Percentiles rank a stretch among this genome's conserved stretches.
These are phyloP conservation scores for Cytospora mali DNA, from an alignment of 2,329 filamentous ascomycete species.

Conservation along the genomic window DNA sequence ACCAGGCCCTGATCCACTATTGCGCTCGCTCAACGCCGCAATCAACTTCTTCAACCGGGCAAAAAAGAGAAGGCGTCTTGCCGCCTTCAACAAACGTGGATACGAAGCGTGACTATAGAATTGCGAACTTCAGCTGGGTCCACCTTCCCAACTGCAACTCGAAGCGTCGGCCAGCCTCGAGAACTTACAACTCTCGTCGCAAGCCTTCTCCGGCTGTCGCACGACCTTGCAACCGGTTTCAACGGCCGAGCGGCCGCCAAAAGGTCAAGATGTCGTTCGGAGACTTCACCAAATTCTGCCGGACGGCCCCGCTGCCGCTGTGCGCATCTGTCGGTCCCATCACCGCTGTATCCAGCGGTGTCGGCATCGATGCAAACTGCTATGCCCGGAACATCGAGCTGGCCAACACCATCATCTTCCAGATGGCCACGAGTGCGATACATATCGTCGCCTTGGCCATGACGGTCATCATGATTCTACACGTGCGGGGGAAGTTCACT, in stretches of 20 bases:
- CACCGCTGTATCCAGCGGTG: constrained; percentile 65
- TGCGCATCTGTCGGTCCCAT: constrained; percentile 83
- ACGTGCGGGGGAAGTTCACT: constrained; percentile 96
- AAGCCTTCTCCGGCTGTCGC: not conserved
- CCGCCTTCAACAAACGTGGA: not conserved
- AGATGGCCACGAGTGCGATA: constrained; percentile 86
- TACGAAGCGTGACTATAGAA: not conserved
- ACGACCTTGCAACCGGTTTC: constrained; percentile 6
- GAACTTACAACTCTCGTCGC: not conserved
- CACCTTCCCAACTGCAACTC: not conserved
- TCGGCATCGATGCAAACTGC: constrained; percentile 86
- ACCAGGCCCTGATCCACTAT: constrained; percentile 9
- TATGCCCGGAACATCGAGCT: constrained; percentile 94
- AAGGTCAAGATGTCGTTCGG: constrained; percentile 77
- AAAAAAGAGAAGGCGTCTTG: not conserved
- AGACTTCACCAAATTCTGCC: constrained; percentile 86
- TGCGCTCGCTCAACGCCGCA: not conserved
- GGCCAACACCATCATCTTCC: constrained; percentile 98
- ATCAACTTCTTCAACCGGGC: not conserved
- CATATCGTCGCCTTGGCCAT: constrained; percentile 90
- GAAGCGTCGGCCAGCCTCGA: constrained; percentile 11
- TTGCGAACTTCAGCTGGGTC: constrained; percentile 8
- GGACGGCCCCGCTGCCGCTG: constrained; percentile 80
- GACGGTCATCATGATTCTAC: constrained; percentile 96
- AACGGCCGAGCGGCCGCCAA: constrained; percentile 28